Percentiles rank a stretch among this genome's conserved stretches.
Conservation (phyloP, 306 rosid genomes). For the Psophocarpus tetragonolobus region DNA sequence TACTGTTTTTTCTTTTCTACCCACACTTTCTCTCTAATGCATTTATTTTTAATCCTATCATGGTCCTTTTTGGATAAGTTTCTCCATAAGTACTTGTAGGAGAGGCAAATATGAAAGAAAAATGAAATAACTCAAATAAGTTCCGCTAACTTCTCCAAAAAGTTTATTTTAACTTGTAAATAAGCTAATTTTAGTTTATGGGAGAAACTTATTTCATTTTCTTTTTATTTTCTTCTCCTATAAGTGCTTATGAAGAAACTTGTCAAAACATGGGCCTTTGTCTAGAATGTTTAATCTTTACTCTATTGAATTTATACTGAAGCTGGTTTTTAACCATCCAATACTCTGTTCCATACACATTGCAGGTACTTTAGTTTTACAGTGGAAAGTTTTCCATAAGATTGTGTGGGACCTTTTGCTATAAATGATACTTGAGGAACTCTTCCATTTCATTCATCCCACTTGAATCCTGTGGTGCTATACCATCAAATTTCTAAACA, state of each 20-base stretch:
- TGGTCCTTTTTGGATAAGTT: background rate
- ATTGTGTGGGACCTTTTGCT: background rate
- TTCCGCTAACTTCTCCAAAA: background rate
- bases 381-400: background rate
- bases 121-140: too few relatives aligned
- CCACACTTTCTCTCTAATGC: constrained; percentile 1
- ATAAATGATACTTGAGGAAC: background rate
- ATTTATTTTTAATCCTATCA: background rate
- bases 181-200: background rate
- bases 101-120: too few relatives aligned
- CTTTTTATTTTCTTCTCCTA: background rate
- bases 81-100: background rate
- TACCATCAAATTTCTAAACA: constrained; percentile 19
- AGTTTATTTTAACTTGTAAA: background rate
- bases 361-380: background rate
- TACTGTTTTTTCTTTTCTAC: background rate
- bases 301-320: background rate
- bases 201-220: background rate
- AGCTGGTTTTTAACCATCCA: background rate
- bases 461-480: background rate
- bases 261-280: background rate
- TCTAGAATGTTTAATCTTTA: background rate
- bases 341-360: background rate
- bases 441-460: background rate
- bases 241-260: background rate